Evolutionary conservation across 208 protist species (phyloP), one percentile per base, ranked within the genome.

Genomic region (Crithidia fasciculata): DNA sequence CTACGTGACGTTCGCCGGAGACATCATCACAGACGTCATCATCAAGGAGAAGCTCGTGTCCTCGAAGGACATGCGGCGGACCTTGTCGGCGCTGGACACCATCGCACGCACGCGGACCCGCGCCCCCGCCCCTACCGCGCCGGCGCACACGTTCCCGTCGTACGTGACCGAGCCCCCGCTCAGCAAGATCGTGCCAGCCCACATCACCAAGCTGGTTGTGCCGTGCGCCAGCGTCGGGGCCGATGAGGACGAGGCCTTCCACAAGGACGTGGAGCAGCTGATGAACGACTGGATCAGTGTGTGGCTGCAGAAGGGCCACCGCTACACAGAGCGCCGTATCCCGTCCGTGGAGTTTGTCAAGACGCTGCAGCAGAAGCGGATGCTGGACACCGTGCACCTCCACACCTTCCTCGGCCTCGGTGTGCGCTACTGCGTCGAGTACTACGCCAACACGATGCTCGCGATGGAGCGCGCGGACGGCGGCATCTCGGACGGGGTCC

Each of bases 391-490:
- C 58, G 54, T 78, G 13, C 86, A 93, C 75, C 77, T 96, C 52
- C 68, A 83, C 43, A 85, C 74, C 39, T 98, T 98, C 80, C 85
- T 98, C 72, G 74, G 84, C 47, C 74, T 94, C 36, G 84, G 80
- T 55, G 82, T 97, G 13, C 91, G 95, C 43, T 84, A 96, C 28
- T 90, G 90, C 63, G 88, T 99, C 15, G 95, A 98, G 71, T 85
- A 96, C 78, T 98, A 96, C 85, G 83, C 87, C 45, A 94, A 83
- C 47, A 80, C 58, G 52, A 75, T 87, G 66, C 80, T 96, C 19
- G 82, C 87, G 78, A 76, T 95, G 73, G 90, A 96, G 83, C 89
- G 91, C 15, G 78, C 80, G 45, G 78, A 88, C 66, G 78, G 71
- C 45, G 40, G 43, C 40, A 60, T 82, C 43, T 50, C 72, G 5